Base-by-base conservation (phyloP, 306 rosid genomes). In the Quercus bicolor region DNA sequence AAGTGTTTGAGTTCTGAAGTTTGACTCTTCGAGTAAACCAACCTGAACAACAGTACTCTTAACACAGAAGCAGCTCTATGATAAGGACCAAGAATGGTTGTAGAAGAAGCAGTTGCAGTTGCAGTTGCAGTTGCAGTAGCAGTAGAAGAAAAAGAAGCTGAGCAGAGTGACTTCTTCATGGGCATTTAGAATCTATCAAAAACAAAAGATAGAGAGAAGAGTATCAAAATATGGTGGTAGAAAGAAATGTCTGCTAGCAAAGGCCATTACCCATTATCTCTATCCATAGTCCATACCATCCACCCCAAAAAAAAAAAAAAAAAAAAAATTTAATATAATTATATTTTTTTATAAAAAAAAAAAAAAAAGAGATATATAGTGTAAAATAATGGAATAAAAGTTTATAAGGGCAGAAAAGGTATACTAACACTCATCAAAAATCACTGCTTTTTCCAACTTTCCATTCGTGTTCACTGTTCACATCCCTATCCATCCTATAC, bases 221-320 rank as follows among this genome's bases (percentile, higher is more conserved):
- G 75, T 40, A 40, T 40, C 45, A 40, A 40, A 40, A 40, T 75
- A 89, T 7, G 78, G 75, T 57, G 79, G 82, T 51, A 68, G 68
- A 48, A 12, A 48, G 53, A 79, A 84, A 82, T 86, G 88, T 80
- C 86, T 78, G 79, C 83, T 74, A 34, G 85, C 70, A 52, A 52
- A 77, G 84, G 80, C 88, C 89, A 91, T 91, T 84, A 86, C 80
- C 88, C 90, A 91, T 91, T 83, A 86, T 90, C 93, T 83, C 79
- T 83, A 77, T 87, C 80, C 79, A 34, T 19, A 19, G 52, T 9
- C 28, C 52, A 66, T 79, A 78, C 81, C 80, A 80, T 87, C 95
- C 92, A 88, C 87, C 82, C 68, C 80, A 76, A 78, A 75, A 70
- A 43, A 26, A 45, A 75, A 4, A 69, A 15, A 18, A 69, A 21